phyloP scores from a whole-genome alignment of 441 rosid genomes.

The Corymbia citriodora region DNA sequence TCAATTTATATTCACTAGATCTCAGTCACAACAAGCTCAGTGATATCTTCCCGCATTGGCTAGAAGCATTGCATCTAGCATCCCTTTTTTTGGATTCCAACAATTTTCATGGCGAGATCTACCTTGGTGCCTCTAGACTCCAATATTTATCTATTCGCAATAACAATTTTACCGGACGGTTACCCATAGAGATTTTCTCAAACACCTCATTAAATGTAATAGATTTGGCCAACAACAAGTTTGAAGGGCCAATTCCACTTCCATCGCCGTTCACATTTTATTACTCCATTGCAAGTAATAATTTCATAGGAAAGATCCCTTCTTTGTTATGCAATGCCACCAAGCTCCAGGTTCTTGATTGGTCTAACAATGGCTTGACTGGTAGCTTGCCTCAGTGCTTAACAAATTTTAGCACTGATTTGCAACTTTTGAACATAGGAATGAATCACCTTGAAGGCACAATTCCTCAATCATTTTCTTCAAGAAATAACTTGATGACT shows the following conservation, averaged over 20 bases:
- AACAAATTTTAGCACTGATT: background rate
- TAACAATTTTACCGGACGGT: background rate
- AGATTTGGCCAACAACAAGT: background rate
- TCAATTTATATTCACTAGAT: accelerated
- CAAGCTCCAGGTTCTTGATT: background rate
- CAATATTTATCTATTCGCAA: accelerated
- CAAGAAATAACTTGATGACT: background rate
- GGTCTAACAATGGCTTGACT: accelerated
- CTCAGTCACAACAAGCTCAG: accelerated
- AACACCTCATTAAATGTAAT: background rate
- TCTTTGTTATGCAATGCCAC: background rate
- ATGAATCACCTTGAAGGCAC: background rate
- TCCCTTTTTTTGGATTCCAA: background rate
- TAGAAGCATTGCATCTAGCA: accelerated
- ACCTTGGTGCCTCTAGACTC: accelerated
- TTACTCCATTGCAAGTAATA: background rate
- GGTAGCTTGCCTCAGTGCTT: background rate
- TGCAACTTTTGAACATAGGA: background rate
- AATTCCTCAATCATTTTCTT: background rate
- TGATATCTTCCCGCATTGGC: background rate
- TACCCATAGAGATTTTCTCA: background rate
- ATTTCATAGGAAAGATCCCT: background rate
- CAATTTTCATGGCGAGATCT: background rate
- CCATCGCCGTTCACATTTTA: accelerated
- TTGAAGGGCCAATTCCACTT: background rate